phyloP scores from a whole-genome alignment of 2,329 filamentous ascomycete species.

The Aspergillus neoniger region DNA sequence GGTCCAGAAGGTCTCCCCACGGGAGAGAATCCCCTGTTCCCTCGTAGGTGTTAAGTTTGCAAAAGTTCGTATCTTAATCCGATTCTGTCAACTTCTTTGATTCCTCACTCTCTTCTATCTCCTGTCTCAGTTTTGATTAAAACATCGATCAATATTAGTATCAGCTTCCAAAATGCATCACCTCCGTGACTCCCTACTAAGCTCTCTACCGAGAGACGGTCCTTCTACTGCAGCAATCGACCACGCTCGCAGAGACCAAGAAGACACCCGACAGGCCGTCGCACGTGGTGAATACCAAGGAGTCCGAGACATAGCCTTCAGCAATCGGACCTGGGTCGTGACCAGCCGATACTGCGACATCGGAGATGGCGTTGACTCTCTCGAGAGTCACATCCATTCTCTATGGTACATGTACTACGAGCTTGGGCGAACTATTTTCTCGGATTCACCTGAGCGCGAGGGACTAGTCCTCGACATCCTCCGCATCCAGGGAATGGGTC shows the following conservation, averaged over 20 bases:
- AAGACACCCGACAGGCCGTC: not conserved
- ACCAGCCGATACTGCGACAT: conserved; percentile 20
- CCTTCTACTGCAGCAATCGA: not conserved
- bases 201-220: not conserved
- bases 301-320: conserved; percentile 11
- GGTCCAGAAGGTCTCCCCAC: too few species aligned
- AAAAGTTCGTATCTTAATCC: too few species aligned
- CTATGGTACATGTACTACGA: conserved; percentile 30
- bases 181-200: not conserved
- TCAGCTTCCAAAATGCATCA: not conserved
- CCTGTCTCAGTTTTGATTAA: too few species aligned
- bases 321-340: conserved; percentile 19
- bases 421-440: conserved; percentile 16
- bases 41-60: too few species aligned
- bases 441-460: conserved; percentile 23
- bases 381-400: conserved; percentile 21
- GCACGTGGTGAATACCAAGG: conserved; percentile 4
- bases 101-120: too few species aligned
- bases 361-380: conserved; percentile 22
- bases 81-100: too few species aligned
- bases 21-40: too few species aligned
- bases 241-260: not conserved
- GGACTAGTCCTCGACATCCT: conserved; percentile 27
- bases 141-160: too few species aligned
- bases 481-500: conserved; percentile 23